A percentile compares a stretch with the other conserved stretches of the same genome.
phyloP scores from a whole-genome alignment of 1,284 basidiomycete genomes.

The Apiotrichum gamsii region DNA sequence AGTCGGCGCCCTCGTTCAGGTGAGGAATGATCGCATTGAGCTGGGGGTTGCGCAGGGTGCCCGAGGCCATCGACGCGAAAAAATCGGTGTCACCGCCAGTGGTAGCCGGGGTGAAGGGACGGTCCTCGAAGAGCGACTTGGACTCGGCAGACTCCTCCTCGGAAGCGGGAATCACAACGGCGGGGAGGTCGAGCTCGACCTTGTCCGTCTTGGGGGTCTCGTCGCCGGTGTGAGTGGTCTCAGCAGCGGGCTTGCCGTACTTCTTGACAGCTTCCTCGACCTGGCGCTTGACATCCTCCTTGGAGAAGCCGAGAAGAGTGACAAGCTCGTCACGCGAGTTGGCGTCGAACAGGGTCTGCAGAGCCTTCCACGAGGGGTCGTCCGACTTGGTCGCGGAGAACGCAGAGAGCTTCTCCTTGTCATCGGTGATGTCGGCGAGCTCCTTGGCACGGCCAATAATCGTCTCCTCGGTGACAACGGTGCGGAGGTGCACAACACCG shows the following conservation, averaged over 20 bases:
- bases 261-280: conserved; percentile 76
- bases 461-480: conserved; percentile 67
- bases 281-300: conserved; percentile 71
- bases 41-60: conserved; percentile 53
- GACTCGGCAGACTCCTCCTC: conserved; percentile 41
- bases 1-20: conserved; percentile 68
- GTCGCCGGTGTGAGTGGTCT: conserved; percentile 35
- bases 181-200: conserved; percentile 39
- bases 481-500: conserved; percentile 67
- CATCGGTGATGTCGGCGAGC: conserved; percentile 59
- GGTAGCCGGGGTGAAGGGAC: conserved; percentile 46
- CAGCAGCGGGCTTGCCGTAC: conserved; percentile 34
- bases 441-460: conserved; percentile 72
- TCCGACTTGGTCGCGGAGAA: conserved; percentile 58
- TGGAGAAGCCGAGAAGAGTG: conserved; percentile 85
- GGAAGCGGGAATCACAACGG: conserved; percentile 54
- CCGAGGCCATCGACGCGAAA: conserved; percentile 68
- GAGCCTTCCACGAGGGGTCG: conserved; percentile 76
- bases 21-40: conserved; percentile 67
- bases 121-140: conserved; percentile 51
- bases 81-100: conserved; percentile 67
- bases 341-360: conserved; percentile 80
- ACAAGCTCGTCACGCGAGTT: conserved; percentile 87
- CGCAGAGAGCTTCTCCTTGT: conserved; percentile 57
- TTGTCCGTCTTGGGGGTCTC: conserved; percentile 68